These are phyloP conservation scores for Eustoma russellianum DNA, from an alignment of 257 asterid species.

Conservation along the genomic window DNA sequence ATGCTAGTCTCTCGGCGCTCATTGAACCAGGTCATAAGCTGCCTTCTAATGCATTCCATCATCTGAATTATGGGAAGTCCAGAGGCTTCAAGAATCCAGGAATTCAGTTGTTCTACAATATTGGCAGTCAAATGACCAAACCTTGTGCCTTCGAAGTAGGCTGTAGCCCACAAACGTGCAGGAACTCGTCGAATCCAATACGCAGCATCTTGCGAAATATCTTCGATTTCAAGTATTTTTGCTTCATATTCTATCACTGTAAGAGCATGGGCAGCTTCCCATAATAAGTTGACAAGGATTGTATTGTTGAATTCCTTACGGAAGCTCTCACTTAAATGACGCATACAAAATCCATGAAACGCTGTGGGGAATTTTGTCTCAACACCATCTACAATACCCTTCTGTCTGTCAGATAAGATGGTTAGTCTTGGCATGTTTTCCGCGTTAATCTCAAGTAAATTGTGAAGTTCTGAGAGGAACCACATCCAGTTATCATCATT, in stretches of 20 bases:
- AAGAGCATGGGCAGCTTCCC: slow-evolving; percentile 89
- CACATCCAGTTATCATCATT: slow-evolving; percentile 95
- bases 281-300: slow-evolving; percentile 70
- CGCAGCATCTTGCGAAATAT: slow-evolving; percentile 83
- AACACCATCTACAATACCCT: slow-evolving; percentile 76
- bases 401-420: slow-evolving; percentile 79
- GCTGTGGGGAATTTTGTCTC: slow-evolving; percentile 91
- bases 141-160: slow-evolving; percentile 76
- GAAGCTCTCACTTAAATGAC: slow-evolving; percentile 78
- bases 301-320: slow-evolving; percentile 84
- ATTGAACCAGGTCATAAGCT: slow-evolving; percentile 91
- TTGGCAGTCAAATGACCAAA: slow-evolving; percentile 86
- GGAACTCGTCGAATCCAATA: slow-evolving; percentile 77
- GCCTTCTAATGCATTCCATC: slow-evolving; percentile 93
- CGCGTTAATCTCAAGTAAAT: slow-evolving; percentile 72
- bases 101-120: slow-evolving; percentile 52
- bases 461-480: slow-evolving; percentile 93
- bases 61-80: slow-evolving; percentile 86
- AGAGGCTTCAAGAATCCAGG: slow-evolving; percentile 81
- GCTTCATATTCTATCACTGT: slow-evolving; percentile 70
- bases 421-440: slow-evolving; percentile 97
- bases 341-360: slow-evolving; percentile 91
- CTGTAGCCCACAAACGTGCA: slow-evolving; percentile 86
- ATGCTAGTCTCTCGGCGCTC: slow-evolving; percentile 89
- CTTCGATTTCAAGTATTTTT: slow-evolving; percentile 70